Conservation (phyloP, 768 basidiomycete species). For the Naganishia randhawae region DNA sequence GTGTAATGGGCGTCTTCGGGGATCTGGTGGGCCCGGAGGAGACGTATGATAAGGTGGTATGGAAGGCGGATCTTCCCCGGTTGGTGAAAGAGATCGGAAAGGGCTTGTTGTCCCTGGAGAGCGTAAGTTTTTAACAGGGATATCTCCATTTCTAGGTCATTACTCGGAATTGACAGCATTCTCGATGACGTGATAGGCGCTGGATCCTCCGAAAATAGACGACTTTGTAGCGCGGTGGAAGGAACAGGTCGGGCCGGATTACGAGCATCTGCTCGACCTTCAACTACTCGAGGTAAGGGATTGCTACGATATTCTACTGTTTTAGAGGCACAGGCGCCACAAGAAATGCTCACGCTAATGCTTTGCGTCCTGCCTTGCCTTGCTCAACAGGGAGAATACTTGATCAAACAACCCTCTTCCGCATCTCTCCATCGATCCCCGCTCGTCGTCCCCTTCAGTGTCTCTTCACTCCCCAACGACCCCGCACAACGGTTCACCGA, state of each 20-base stretch:
- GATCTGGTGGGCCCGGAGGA: constrained; percentile 44
- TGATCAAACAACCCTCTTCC: constrained; percentile 54
- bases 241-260: constrained; percentile 70
- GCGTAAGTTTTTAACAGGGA: constrained; percentile 56
- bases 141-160: background rate
- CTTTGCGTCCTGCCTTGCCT: background rate
- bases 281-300: constrained; percentile 62
- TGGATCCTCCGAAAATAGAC: constrained; percentile 13
- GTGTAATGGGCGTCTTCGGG: constrained; percentile 85
- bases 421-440: constrained; percentile 30
- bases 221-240: constrained; percentile 69
- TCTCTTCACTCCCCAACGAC: constrained; percentile 67
- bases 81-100: constrained; percentile 73
- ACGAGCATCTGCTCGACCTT: constrained; percentile 62
- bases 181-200: background rate
- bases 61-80: constrained; percentile 64
- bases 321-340: too few species aligned
- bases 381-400: constrained; percentile 78
- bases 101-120: constrained; percentile 64
- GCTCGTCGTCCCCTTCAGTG: constrained; percentile 69
- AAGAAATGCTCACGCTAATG: background rate
- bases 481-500: constrained; percentile 78
- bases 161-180: background rate
- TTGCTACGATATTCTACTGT: too few species aligned
- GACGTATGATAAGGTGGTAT: constrained; percentile 55